Evolutionary conservation across 192 early-diverging fungal genomes (phyloP), one percentile per base, ranked within the genome.

Genomic region (Coemansia asiatica): DNA sequence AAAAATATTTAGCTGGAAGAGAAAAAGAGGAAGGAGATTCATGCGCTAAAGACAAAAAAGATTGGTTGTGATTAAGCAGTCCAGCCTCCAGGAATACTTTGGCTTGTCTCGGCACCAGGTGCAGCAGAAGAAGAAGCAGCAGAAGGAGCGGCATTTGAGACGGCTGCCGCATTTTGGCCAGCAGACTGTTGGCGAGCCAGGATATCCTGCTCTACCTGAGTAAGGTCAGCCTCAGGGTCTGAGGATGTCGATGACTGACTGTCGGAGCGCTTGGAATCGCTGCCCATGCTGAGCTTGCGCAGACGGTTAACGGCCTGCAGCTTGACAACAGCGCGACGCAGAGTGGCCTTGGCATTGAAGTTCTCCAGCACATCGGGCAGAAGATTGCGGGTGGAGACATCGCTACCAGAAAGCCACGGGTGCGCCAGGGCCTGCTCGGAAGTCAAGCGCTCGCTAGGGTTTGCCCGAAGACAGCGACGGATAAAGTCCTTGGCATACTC

Each of bases 351-450:
- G 46, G 77, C 72, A 23, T 81, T 74, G 51, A 74, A 92, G 56
- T 91, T 90, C 44, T 92, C 85, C 16, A 87, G 85, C 54, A 96
- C 90, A 28, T 88, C 84, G 31, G 90, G 91, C 40, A 98, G 82
- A 51, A 98, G 85, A 78, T 98, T 94, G n/a, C 85, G 83, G 22
- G 89, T 87, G 6, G 72, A 77, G 51, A 78, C 88, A 61, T 77
- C 48, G 54, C 81, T 68, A 31, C 83, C 87, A 25, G 85, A 85
- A 64, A 94, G 84, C 94, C 94, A 98, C 19, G 84, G 89, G 82
- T 98, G 94, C 22, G 84, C 66, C 48, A 97, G 82, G 8, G 95
- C 94, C 69, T 95, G 84, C 3, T 79, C 82, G 21, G 90, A 91
- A 2, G 94, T 93, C 72, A 90, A 77, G 53, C 95, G 91, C 49